phyloP scores from a whole-genome alignment of 1,284 basidiomycete genomes.

The Moniliophthora roreri region DNA sequence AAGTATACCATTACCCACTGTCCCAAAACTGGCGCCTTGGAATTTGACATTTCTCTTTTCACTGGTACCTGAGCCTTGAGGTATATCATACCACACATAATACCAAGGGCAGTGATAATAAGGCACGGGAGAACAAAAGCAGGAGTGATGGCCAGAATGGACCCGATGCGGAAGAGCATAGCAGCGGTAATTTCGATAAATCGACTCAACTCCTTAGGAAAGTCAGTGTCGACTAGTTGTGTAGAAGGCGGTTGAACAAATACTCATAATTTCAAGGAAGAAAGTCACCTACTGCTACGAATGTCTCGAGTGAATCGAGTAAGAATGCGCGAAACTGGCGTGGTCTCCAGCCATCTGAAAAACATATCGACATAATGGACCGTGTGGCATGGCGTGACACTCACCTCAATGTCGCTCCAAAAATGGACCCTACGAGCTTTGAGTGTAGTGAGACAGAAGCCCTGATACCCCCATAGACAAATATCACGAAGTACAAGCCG shows the following conservation, averaged over 20 bases:
- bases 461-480: too few species aligned
- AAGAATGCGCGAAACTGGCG: slow-evolving; percentile 54
- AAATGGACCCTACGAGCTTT: too few species aligned
- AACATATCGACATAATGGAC: slow-evolving; percentile 17
- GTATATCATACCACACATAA: background rate
- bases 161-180: slow-evolving; percentile 21
- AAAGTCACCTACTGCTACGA: slow-evolving; percentile 9
- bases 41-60: background rate
- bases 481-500: too few species aligned
- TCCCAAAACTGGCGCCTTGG: slow-evolving; percentile 55
- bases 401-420: background rate
- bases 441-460: too few species aligned
- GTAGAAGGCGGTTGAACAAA: too few species aligned
- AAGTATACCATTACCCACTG: slow-evolving; percentile 24
- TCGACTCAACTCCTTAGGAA: too few species aligned
- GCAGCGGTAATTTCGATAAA: too few species aligned
- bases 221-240: slow-evolving; percentile 26
- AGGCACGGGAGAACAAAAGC: slow-evolving; percentile 27
- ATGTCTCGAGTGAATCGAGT: slow-evolving; percentile 60
- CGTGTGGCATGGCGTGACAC: too few species aligned
- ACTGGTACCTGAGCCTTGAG: background rate
- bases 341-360: slow-evolving; percentile 49
- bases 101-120: slow-evolving; percentile 21
- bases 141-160: background rate
- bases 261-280: too few species aligned